A percentile compares a stretch with the other conserved stretches of the same genome.
Conservation (phyloP, 805 yeast species). For the Tetrapisispora pingtungensis region DNA sequence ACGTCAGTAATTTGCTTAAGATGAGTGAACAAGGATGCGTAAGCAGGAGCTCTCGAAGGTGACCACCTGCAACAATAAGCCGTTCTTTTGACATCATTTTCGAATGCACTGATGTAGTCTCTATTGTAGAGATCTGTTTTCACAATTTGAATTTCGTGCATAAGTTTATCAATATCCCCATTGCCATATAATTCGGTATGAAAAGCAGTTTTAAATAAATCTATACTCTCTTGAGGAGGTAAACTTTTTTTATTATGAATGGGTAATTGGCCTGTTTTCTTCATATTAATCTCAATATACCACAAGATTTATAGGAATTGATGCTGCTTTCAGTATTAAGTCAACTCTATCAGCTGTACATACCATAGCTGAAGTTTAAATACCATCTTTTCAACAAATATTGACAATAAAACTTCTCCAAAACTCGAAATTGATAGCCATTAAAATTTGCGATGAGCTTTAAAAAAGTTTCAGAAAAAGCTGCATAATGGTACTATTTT, state of each 20-base stretch:
- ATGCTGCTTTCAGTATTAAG: no score
- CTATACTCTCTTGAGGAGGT: conserved; percentile 25
- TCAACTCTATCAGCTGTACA: no score
- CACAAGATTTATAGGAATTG: no score
- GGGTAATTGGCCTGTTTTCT: conserved; percentile 12
- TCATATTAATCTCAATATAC: background rate
- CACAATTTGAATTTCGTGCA: conserved; percentile 48
- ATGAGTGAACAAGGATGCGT: conserved; percentile 53
- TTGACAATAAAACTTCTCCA: background rate
- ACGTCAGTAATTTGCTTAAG: conserved; percentile 28
- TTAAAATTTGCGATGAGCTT: conserved; percentile 2
- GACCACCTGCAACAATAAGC: conserved; percentile 85
- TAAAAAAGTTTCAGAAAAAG: background rate
- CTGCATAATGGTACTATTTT: no score
- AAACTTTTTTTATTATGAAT: conserved; percentile 16
- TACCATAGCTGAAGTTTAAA: no score
- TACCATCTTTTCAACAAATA: background rate
- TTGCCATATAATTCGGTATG: conserved; percentile 18
- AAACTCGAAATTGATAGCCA: no score
- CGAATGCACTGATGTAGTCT: conserved; percentile 63
- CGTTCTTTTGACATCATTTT: conserved; percentile 47
- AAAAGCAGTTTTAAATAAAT: conserved; percentile 23
- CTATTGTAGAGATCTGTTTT: conserved; percentile 61
- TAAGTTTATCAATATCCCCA: conserved; percentile 10
- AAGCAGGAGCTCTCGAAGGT: conserved; percentile 70